Conservation (phyloP, 352 stramenopile species). For the Elongisporangium undulatum region DNA sequence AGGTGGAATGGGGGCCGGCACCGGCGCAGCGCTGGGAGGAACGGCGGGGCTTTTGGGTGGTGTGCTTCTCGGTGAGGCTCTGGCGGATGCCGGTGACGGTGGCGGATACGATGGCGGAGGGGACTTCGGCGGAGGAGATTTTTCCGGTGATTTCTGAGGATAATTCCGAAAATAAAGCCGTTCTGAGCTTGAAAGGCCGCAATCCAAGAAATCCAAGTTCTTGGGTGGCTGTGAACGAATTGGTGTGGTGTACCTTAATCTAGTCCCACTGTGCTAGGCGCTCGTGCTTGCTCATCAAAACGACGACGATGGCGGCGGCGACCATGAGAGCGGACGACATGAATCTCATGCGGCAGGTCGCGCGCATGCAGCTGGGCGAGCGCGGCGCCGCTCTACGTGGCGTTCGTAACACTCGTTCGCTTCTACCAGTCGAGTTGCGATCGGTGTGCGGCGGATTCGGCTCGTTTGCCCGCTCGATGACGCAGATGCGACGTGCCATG, state of each 20-base stretch:
- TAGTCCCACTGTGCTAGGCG: neutral
- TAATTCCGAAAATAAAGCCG: constrained; percentile 4
- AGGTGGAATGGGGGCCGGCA: constrained; percentile 40
- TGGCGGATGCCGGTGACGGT: constrained; percentile 25
- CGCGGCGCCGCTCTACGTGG: constrained; percentile 1
- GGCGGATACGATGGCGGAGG: constrained; percentile 6
- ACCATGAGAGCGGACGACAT: neutral
- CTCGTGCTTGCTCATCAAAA: neutral
- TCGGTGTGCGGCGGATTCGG: constrained; percentile 7
- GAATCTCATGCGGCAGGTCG: constrained; percentile 28
- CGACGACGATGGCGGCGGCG: neutral
- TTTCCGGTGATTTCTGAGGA: constrained; percentile 46
- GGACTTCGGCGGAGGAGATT: constrained; percentile 13
- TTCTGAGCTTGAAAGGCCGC: neutral
- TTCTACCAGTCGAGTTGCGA: constrained; percentile 6
- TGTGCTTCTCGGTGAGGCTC: constrained; percentile 26
- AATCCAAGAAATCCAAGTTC: neutral
- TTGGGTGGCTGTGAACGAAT: neutral
- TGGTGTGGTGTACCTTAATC: neutral
- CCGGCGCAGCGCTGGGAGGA: constrained; percentile 38
- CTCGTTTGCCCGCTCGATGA: constrained; percentile 13
- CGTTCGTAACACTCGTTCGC: constrained; percentile 14
- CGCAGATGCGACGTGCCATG: constrained; percentile 17
- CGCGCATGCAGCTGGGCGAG: constrained; percentile 33
- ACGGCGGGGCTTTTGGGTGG: constrained; percentile 41